Evolutionary conservation across 805 yeast species (phyloP), one percentile per base, ranked within the genome.

Genomic region (Limtongia smithiae): DNA sequence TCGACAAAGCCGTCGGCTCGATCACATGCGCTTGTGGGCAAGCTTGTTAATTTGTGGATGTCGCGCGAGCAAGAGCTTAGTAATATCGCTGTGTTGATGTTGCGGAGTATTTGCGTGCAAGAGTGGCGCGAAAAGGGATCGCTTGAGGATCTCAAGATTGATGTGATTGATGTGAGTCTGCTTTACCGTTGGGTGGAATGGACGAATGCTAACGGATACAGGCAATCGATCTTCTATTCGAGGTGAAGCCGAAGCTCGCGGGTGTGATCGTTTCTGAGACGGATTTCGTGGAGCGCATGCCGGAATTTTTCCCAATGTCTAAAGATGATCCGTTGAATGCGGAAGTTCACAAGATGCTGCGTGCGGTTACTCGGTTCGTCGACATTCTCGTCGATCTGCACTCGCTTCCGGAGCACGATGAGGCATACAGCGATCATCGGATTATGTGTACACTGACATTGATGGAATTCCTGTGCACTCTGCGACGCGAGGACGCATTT

Each of bases 391-490:
- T 79, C 53, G 87, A 85, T 60, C 76, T 84, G 59, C 78, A 78
- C 59, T 76, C 78, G 50, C 87, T 88, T 49, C 96, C 96, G 12
- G 76, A 74, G 40, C 89, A 89, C 17, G 81, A 81, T 36, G n/a
- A n/a, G n/a, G 95, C 87, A 61, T 89, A 84, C 66, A 91, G 85
- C 60, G 91, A 85, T 64, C 96, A 88, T 66, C 74, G 95, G 61
- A 82, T 89, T 4, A 83, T 85, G 76, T 85, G 83, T 63, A 79
- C 80, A 51, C 73, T 88, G 62, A 83, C 82, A 60, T 81, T 87
- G 60, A 78, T 85, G 54, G 82, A 88, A 36, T 86, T 79, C 67
- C 72, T 88, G 65, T 77, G 83, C 73, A 80, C 84, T 57, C 88
- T 86, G 36, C 80, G 82, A 62, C 80, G 81, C 59, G 91, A 93